Base-by-base conservation (phyloP, 805 yeast genomes). In the Cyberlindnera xishuangbannaensis region DNA sequence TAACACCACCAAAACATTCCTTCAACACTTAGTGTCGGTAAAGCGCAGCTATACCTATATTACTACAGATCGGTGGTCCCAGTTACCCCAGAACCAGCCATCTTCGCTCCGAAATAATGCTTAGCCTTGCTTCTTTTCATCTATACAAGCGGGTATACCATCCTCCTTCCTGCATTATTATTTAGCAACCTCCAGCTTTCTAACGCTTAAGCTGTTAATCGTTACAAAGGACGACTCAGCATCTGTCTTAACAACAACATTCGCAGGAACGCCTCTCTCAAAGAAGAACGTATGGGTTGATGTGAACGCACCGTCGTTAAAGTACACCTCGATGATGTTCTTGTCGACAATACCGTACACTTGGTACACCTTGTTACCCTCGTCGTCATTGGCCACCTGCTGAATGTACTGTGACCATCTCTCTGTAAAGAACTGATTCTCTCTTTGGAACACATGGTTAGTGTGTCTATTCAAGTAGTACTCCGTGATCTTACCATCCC, bases 201-300 rank as follows among this genome's bases (percentile, higher is more conserved):
- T 27, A n/a, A 30, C 17, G 13, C 7, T n/a, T 12, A 36, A 28
- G 13, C 18, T 13, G 10, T 37, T 23, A 13, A 37, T 18, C 7
- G 25, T 26, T 7, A 19, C 18, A 14, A 37, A 16, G 10, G 31
- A 7, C 12, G 34, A 30, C 16, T 34, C 39, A 10, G 39, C 43
- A 16, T 44, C 37, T 4, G 47, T 26, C 12, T 23, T 18, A 14
- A 45, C 14, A 10, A 39, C 41, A n/a, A 45, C 29, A 20, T 35
- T 27, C 14, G 50, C 34, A 10, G 49, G 38, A 26, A 34, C 27
- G 11, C 45, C 46, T 12, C 46, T 43, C 13, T 42, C 37, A 33
- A 53, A 40, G 46, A 56, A 58, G 45, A 56, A 58, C 4, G 51
- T 41, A 40, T 55, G 50, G 8, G 63, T 58, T 14, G 50, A 41